Evolutionary conservation across 2,329 filamentous ascomycete genomes (phyloP).

Genomic region (Pestalotiopsis sp.): DNA sequence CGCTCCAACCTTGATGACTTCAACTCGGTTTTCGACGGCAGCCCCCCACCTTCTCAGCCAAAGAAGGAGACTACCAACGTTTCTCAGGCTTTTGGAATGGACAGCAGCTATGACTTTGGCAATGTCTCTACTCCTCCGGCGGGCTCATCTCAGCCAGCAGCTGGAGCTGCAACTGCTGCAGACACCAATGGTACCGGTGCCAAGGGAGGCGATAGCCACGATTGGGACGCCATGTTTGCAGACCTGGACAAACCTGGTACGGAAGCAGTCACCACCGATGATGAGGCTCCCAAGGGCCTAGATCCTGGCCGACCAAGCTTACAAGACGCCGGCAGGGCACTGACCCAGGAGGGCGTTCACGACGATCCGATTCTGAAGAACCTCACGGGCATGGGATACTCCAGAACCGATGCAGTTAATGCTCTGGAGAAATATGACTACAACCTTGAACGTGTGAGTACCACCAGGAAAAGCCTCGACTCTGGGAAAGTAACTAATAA

Average conservation of each 20-base stretch:
- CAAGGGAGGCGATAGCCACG: constrained; percentile 60
- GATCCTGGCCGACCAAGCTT: constrained; percentile 28
- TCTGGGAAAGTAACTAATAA: constrained; percentile 15
- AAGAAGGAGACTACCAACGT: constrained; percentile 52
- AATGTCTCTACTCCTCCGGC: constrained; percentile 41
- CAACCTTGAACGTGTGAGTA: constrained; percentile 86
- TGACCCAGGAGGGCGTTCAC: constrained; percentile 75
- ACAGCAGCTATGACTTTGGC: constrained; percentile 64
- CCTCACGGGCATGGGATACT: constrained; percentile 87
- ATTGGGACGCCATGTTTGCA: constrained; percentile 96
- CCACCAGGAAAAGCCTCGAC: background rate
- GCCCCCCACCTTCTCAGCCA: constrained; percentile 54
- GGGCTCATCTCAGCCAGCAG: constrained; percentile 20
- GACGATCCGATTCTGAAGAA: constrained; percentile 92
- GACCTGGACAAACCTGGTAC: constrained; percentile 64
- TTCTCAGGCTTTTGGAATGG: constrained; percentile 50
- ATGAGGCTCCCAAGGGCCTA: constrained; percentile 25
- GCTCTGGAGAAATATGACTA: constrained; percentile 96
- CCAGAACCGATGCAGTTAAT: constrained; percentile 69
- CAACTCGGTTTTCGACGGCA: constrained; percentile 80
- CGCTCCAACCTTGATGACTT: constrained; percentile 76
- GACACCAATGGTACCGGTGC: constrained; percentile 31
- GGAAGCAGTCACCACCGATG: constrained; percentile 27
- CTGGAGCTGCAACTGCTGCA: background rate
- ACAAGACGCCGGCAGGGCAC: constrained; percentile 58